Evolutionary conservation across 352 stramenopile genomes (phyloP), one percentile per base, ranked within the genome.

Genomic region (Globisporangium nagaii): DNA sequence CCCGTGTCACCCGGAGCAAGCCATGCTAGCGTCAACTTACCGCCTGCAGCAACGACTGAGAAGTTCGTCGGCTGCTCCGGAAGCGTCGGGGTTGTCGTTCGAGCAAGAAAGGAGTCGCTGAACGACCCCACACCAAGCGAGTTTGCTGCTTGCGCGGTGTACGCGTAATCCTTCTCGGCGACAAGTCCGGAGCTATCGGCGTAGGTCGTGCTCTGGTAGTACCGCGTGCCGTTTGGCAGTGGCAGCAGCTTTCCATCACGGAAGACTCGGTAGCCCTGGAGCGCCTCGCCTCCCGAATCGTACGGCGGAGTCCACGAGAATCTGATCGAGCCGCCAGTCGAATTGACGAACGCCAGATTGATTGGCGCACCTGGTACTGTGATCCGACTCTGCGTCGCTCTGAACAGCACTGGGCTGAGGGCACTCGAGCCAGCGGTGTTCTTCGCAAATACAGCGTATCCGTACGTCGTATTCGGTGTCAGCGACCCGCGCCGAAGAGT

Each of bases 211-310:
- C 22, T 54, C 50, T 3, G 39, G n/a, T 13, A 32, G 56, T 13
- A 39, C 55, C 20, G 42, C 41, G 12, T 24, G 41, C 36, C 30
- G 13, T 40, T 28, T 0, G 13, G 1, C 3, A 27, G 7, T 4
- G 20, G 12, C 12, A 37, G 57, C 20, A 34, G 35, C 19, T 9
- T 61, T 19, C 9, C 63, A 10, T 78, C 50, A 20, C 75, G 66
- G 20, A 73, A 73, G 7, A 86, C 34, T 28, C 71, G 71, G 36
- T 85, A 88, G 0, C 55, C 54, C 3, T 54, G 53, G n/a, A 81
- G 27, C 4, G 22, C 25, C 6, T 71, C 71, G 6, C 77, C 77
- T 17, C 77, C 77, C 22, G 32, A 66, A 27, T 88, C 77, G 2
- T 79, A 24, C 1, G 77, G 77, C 15, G 51, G 40, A 17, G 44